phyloP scores from a whole-genome alignment of 2,329 filamentous ascomycete species.

The Fusarium sp. region DNA sequence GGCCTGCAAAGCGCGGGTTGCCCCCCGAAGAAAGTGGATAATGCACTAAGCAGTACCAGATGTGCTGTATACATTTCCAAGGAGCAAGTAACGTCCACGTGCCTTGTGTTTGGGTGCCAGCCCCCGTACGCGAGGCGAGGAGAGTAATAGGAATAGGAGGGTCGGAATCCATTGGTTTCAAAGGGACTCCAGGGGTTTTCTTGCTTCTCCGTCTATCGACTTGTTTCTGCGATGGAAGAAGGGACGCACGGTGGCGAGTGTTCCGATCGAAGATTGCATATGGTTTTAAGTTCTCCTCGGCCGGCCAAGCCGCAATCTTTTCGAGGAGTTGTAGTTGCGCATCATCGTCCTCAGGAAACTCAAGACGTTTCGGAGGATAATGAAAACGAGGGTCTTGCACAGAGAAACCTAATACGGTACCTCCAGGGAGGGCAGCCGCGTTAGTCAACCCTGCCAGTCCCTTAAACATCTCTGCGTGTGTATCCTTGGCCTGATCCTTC shows the following conservation, averaged over 20 bases:
- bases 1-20: conserved; percentile 84
- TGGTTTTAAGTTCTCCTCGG: conserved; percentile 63
- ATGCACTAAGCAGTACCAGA: conserved; percentile 90
- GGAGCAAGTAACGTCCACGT: conserved; percentile 88
- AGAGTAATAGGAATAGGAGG: conserved; percentile 83
- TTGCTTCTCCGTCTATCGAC: conserved; percentile 81
- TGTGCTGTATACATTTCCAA: conserved; percentile 86
- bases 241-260: conserved; percentile 72
- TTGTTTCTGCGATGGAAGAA: conserved; percentile 79
- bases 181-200: conserved; percentile 71
- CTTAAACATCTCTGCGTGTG: conserved; percentile 63
- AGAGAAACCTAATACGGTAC: conserved; percentile 78
- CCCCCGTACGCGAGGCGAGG: conserved; percentile 67
- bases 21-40: conserved; percentile 83
- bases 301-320: conserved; percentile 74
- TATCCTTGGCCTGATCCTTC: conserved; percentile 44
- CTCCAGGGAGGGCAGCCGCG: conserved; percentile 75
- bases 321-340: conserved; percentile 64
- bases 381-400: conserved; percentile 83
- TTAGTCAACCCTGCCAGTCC: conserved; percentile 72
- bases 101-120: conserved; percentile 67
- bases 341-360: conserved; percentile 56
- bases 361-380: conserved; percentile 74
- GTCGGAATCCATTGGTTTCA: conserved; percentile 70
- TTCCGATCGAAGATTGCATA: conserved; percentile 76